Conservation (phyloP, 148 eudicot genomes). For the Selenicereus undatus region DNA sequence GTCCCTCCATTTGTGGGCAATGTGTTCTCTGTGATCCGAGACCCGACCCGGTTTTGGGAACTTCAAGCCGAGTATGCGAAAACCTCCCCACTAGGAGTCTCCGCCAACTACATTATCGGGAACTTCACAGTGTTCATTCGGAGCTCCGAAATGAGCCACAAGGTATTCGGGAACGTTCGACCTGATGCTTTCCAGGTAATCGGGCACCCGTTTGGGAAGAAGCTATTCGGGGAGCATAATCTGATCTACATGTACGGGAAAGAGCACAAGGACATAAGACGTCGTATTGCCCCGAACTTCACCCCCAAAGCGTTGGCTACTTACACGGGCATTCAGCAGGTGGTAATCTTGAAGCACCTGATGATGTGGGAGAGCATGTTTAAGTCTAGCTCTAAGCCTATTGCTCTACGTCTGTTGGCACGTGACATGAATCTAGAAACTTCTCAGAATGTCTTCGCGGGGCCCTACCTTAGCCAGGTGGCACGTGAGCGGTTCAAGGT, state of each 20-base stretch:
- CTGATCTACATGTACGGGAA: constrained; percentile 77
- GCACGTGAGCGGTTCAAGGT: constrained; percentile 39
- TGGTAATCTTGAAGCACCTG: constrained; percentile 45
- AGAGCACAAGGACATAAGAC: constrained; percentile 77
- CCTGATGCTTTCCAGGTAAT: constrained; percentile 78
- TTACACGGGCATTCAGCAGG: constrained; percentile 54
- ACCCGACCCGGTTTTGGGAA: constrained; percentile 71
- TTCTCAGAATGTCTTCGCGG: constrained; percentile 78
- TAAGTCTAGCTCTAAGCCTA: constrained; percentile 7
- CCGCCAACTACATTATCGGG: constrained; percentile 68
- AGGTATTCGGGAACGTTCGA: constrained; percentile 59
- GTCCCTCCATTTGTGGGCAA: constrained; percentile 68
- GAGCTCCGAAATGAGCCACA: constrained; percentile 60
- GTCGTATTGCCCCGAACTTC: constrained; percentile 72
- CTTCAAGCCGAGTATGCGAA: constrained; percentile 51
- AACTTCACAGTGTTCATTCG: constrained; percentile 49
- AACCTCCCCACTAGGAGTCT: constrained; percentile 50
- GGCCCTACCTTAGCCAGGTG: constrained; percentile 44
- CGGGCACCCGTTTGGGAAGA: constrained; percentile 91
- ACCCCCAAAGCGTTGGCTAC: constrained; percentile 65
- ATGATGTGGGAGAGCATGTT: constrained; percentile 1
- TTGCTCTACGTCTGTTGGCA: constrained; percentile 45
- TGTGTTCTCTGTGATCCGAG: constrained; percentile 41
- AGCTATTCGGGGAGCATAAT: constrained; percentile 74
- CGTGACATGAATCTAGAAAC: constrained; percentile 85